These are phyloP conservation scores for Kalmusia sp. DNA, from an alignment of 2,329 filamentous ascomycete species.

Conservation along the genomic window DNA sequence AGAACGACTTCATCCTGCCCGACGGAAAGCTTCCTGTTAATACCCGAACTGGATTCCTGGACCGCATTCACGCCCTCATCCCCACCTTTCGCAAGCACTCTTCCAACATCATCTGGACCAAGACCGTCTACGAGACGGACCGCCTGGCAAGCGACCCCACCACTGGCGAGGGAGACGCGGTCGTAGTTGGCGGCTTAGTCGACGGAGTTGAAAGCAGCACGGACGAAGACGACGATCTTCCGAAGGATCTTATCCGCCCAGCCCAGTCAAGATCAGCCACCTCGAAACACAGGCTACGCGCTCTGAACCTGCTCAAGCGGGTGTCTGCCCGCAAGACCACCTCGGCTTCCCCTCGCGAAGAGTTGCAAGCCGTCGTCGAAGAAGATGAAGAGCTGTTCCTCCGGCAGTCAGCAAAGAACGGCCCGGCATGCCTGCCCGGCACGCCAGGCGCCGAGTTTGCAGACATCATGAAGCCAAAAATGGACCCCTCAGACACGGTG, in stretches of 20 bases:
- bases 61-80: constrained; percentile 70
- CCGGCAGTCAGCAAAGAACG: constrained; percentile 43
- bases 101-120: constrained; percentile 84
- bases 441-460: constrained; percentile 59
- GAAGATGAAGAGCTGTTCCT: constrained; percentile 58
- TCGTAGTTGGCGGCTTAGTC: constrained; percentile 49
- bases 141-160: constrained; percentile 61
- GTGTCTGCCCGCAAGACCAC: constrained; percentile 41
- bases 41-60: constrained; percentile 69
- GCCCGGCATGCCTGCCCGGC: constrained; percentile 51
- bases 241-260: constrained; percentile 30
- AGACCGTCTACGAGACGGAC: constrained; percentile 73
- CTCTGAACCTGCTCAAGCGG: constrained; percentile 46
- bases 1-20: constrained; percentile 83
- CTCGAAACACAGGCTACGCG: constrained; percentile 41
- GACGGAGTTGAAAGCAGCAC: constrained; percentile 44
- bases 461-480: constrained; percentile 56
- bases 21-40: constrained; percentile 72
- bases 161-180: constrained; percentile 55
- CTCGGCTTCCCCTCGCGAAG: constrained; percentile 29
- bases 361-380: constrained; percentile 34
- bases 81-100: constrained; percentile 72
- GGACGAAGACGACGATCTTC: constrained; percentile 42
- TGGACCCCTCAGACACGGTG: constrained; percentile 61
- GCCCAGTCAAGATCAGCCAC: constrained; percentile 38